Evolutionary conservation across 495 filamentous ascomycete species (phyloP).

Genomic region (Penicillium paradoxum): DNA sequence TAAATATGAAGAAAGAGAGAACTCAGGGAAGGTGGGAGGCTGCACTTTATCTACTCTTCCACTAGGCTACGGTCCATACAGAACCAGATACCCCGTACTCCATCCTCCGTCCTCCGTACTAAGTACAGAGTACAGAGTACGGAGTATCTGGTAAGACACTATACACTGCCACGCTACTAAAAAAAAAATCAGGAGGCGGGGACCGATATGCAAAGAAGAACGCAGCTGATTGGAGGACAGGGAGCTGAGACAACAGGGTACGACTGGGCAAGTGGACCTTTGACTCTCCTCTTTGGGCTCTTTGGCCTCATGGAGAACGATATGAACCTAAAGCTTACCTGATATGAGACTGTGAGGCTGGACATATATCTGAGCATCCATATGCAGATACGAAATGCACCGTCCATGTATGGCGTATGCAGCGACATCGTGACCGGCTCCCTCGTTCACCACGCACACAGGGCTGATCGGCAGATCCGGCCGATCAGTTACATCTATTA

Average conservation of each 20-base stretch:
- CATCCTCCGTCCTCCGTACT: too few species aligned
- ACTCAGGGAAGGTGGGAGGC: neutral
- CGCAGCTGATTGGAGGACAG: neutral
- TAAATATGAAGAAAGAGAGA: neutral
- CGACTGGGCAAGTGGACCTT: neutral
- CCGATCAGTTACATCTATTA: too few species aligned
- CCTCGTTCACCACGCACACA: too few species aligned
- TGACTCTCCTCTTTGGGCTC: neutral
- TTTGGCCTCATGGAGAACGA: neutral
- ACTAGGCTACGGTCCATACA: neutral
- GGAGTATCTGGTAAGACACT: neutral
- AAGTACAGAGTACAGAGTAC: too few species aligned
- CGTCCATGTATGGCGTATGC: too few species aligned
- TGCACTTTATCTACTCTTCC: neutral
- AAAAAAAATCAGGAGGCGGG: conserved; percentile 10
- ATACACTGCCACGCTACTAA: conserved; percentile 1
- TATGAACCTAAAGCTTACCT: neutral
- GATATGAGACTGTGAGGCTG: too few species aligned
- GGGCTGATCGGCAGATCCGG: neutral
- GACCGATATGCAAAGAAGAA: neutral
- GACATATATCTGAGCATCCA: too few species aligned
- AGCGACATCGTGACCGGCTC: too few species aligned
- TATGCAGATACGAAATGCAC: too few species aligned
- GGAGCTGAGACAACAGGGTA: neutral
- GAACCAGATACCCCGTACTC: neutral